Base-by-base conservation (phyloP, 495 filamentous ascomycete species). In the Penicillium soppii region DNA sequence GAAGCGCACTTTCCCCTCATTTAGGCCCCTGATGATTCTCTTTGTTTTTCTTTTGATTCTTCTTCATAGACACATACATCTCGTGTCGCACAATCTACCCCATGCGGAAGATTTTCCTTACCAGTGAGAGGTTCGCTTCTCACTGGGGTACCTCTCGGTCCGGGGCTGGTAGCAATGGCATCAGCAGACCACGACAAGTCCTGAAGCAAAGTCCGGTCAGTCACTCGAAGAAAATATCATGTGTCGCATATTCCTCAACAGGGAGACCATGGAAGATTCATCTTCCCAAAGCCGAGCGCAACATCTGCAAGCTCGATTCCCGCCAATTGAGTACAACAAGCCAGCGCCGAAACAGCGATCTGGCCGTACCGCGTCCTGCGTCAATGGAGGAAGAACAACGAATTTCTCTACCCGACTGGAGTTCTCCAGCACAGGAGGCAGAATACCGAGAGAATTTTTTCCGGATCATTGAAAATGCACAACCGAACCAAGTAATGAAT, bases 401-500 rank as follows among this genome's bases (percentile, higher is more conserved):
- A 22, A 19, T 15, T 10, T 5, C 25, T 12, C 33, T 47, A 29
- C 46, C 40, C 32, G 26, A 17, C 26, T 52, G 48, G 53, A 38
- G 43, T 8, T 46, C 56, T 7, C 33, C 45, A 5, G 32, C 38
- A 29, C 47, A 53, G 23, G 56, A 57, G 26, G 16, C 40, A 22
- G 45, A 63, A 27, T 56, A 61, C 30, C 32, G 46, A 7, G 40
- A 50, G 16, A 42, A 36, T 2, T 71, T 75, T 51, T 53, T 66
- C 46, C 47, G 41, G 7, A 63, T 62, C 29, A 22, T 76, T 23
- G 50, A 61, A 54, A 47, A 59, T 43, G 62, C 58, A 16, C 73
- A 77, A 33, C 71, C 73, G 0, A 67, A 77, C 27, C 66, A 65
- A 43, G 53, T 75, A 12, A 67, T 74, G 63, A 47, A 60, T 36